Base-by-base conservation (phyloP, 1,139 yeast species). In the Protomyces gravidus region DNA sequence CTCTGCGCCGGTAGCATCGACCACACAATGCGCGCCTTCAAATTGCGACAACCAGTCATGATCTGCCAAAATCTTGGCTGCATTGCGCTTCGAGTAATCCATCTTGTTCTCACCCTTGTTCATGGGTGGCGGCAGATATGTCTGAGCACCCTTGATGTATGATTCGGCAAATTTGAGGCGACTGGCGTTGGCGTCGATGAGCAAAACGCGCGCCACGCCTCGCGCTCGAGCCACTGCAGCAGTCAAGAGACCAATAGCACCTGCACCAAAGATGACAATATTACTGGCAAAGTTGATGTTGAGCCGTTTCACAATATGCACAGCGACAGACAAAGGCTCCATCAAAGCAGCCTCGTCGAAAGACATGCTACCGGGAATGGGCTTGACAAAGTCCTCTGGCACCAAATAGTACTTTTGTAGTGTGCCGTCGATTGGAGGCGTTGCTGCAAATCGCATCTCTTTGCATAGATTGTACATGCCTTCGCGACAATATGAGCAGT, bases 401-500 rank as follows among this genome's bases (percentile, higher is more conserved):
- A 85, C 77, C 65, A 82, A 72, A 72, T 78, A 86, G 73, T 83
- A 86, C 68, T 83, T 81, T 67, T 86, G 79, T 65, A 89, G 76
- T 15, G 95, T 87, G 7, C 80, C 84, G 63, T 82, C 84, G 65
- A 74, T 76, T 19, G 86, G 86, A 7, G 96, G 96, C 13, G 95
- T 87, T 50, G 95, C 95, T 30, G 95, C 95, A 74, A 88, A 88
- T 19, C 77, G 80, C 92, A 88, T 86, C 64, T 82, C 80, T 30
- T 94, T 92, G 69, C 95, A 86, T 68, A 86, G 76, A 70, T 88
- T 86, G 75, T 88, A 88, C 61, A 79, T 76, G 39, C 96, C 96
- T 39, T 81, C 75, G 72, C 85, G 84, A 73, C 84, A 84, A 67
- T 79, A 87, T 53, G 81, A 80, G 60, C 86, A 80, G 68, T 76